Conservation (phyloP, 139 green algal genomes). For the Ettlia oleoabundans region DNA sequence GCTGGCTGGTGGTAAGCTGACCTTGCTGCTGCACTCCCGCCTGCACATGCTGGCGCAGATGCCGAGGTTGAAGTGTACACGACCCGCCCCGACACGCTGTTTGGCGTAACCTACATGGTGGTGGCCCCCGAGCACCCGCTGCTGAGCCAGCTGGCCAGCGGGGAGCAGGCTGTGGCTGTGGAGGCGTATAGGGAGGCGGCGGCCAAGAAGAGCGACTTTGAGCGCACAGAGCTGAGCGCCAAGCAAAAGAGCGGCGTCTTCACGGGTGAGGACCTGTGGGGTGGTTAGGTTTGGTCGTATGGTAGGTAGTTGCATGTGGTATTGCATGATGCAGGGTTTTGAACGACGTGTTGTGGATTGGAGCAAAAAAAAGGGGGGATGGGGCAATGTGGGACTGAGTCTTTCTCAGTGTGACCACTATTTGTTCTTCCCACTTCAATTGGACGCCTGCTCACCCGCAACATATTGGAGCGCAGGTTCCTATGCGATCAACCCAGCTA, state of each 20-base stretch:
- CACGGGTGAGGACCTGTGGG: conserved; percentile 67
- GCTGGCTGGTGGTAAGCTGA: too few relatives aligned
- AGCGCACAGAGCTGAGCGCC: conserved; percentile 89
- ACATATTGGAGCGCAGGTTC: conserved; percentile 63
- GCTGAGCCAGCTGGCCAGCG: conserved; percentile 53
- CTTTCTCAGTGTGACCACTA: too few relatives aligned
- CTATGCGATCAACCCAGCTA: conserved; percentile 88
- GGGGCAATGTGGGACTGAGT: too few relatives aligned
- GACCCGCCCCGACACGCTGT: conserved; percentile 96
- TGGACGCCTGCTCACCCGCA: too few relatives aligned
- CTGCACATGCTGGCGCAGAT: background rate
- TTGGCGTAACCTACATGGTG: conserved; percentile 96
- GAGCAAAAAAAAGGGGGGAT: too few relatives aligned
- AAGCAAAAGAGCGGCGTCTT: conserved; percentile 95
- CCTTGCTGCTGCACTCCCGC: too few relatives aligned
- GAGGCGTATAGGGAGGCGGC: conserved; percentile 83
- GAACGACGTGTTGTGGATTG: too few relatives aligned
- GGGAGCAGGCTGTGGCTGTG: conserved; percentile 42
- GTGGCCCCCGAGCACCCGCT: conserved; percentile 96
- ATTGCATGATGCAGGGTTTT: too few relatives aligned
- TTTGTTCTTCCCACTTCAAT: too few relatives aligned
- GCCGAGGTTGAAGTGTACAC: conserved; percentile 82
- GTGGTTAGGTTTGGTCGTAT: background rate
- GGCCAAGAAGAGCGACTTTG: conserved; percentile 46
- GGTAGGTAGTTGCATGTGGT: background rate